Evolutionary conservation across 768 basidiomycete genomes (phyloP).

Genomic region (Gymnopilus junonius): DNA sequence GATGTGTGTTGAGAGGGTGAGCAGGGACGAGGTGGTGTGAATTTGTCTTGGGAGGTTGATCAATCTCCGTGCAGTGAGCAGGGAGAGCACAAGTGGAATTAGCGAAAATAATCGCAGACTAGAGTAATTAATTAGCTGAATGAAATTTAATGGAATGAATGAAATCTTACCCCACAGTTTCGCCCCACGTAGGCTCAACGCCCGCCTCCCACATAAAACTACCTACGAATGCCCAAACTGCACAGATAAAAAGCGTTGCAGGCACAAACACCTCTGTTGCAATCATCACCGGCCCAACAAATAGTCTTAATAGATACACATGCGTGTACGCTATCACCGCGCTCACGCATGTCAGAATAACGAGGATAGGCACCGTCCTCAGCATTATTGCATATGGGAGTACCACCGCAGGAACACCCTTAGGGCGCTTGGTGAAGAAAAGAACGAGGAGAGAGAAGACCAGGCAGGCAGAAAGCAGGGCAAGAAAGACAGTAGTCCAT

Average conservation of each 20-base stretch:
- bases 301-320: slow-evolving; percentile 76
- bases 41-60: slow-evolving; percentile 72
- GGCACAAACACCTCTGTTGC: slow-evolving; percentile 79
- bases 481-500: slow-evolving; percentile 73
- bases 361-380: slow-evolving; percentile 78
- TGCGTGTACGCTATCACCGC: slow-evolving; percentile 75
- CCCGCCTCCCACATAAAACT: slow-evolving; percentile 67
- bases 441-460: slow-evolving; percentile 69
- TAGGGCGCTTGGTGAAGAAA: slow-evolving; percentile 56
- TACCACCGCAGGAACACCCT: slow-evolving; percentile 35
- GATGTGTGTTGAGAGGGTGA: slow-evolving; percentile 67
- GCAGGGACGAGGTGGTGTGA: slow-evolving; percentile 63
- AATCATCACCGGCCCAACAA: slow-evolving; percentile 84
- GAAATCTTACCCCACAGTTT: slow-evolving; percentile 71
- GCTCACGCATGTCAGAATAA: slow-evolving; percentile 71
- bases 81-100: slow-evolving; percentile 69
- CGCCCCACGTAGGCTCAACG: slow-evolving; percentile 75
- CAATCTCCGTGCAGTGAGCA: slow-evolving; percentile 74
- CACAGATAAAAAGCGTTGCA: slow-evolving; percentile 71
- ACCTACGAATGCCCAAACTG: slow-evolving; percentile 81
- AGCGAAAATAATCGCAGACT: slow-evolving; percentile 81
- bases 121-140: slow-evolving; percentile 11
- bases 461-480: slow-evolving; percentile 60
- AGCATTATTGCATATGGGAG: slow-evolving; percentile 74
- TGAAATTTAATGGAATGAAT: background rate